Base-by-base conservation (phyloP, 495 filamentous ascomycete genomes). In the Poronia punctata region DNA sequence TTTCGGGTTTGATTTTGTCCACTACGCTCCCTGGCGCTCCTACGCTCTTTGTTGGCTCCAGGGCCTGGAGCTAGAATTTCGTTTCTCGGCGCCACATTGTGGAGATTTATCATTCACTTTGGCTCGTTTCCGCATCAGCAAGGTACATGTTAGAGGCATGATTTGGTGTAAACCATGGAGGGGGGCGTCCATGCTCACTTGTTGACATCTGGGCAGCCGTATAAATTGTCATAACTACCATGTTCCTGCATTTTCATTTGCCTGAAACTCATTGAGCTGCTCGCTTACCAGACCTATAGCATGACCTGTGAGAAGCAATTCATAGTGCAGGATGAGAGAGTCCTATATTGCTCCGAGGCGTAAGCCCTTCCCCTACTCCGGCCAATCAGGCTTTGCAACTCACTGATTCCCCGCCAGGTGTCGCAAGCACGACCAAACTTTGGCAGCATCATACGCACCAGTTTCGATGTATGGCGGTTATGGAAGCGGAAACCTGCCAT, bases 231-330 rank as follows among this genome's bases (percentile, higher is more conserved):
- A n/a, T n/a, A n/a, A n/a, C n/a, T n/a, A n/a, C n/a, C n/a, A n/a
- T n/a, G 65, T 70, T 70, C 64, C 65, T 70, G 66, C 66, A 64
- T 62, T 46, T 35, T 26, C 38, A 54, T 31, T 24, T 38, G 38
- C 22, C 41, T 40, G 31, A 15, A 10, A 52, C 44, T 29, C 52
- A 36, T 46, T 34, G 35, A 23, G 14, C 49, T 50, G 38, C 56
- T 52, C 45, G 40, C 47, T 48, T 35, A 37, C 38, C 25, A 19
- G 28, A 21, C 38, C 36, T 45, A 23, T 36, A 72, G 69, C 54
- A 72, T 72, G 69, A 62, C 62, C n/a, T 72, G 69, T 50, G 69
- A 69, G 39, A 71, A 69, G 55, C 64, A 69, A 45, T 71, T 71
- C 46, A 45, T 62, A 41, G 61, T 65, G 34, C 52, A 61, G 21